Conservation (phyloP, 495 filamentous ascomycete species). For the Hypoxylon subgilvum region DNA sequence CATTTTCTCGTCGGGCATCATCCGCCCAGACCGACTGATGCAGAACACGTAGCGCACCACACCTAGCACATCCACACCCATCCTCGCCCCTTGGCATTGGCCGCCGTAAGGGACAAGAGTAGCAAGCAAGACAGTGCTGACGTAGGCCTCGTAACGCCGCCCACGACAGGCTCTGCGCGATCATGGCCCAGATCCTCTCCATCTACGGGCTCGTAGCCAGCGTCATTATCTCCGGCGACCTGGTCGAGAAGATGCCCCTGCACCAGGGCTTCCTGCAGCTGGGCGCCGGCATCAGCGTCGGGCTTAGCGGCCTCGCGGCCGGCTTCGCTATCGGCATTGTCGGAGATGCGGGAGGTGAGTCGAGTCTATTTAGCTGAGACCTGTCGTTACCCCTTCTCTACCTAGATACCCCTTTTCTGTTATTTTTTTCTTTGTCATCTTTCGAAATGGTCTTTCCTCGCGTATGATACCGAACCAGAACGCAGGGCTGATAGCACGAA, state of each 20-base stretch:
- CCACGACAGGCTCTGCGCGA: constrained; percentile 64
- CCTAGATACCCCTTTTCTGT: too few relatives aligned
- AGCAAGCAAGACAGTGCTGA: too few relatives aligned
- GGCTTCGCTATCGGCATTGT: constrained; percentile 94
- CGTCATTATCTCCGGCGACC: constrained; percentile 54
- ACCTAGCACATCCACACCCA: background rate
- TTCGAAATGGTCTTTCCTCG: background rate
- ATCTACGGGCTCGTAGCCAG: constrained; percentile 59
- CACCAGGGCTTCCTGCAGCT: constrained; percentile 56
- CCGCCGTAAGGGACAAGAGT: too few relatives aligned
- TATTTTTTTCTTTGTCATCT: background rate
- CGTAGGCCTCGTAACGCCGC: constrained; percentile 45
- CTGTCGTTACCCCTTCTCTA: too few relatives aligned
- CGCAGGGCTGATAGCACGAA: background rate
- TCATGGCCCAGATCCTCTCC: constrained; percentile 83
- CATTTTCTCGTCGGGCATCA: constrained; percentile 67
- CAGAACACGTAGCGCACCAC: constrained; percentile 57
- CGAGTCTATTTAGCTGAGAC: too few relatives aligned
- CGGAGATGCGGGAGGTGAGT: constrained; percentile 73
- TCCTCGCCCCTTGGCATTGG: constrained; percentile 37
- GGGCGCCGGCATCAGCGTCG: constrained; percentile 54
- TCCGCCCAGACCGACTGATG: constrained; percentile 81
- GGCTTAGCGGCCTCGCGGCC: constrained; percentile 68
- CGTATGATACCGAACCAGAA: too few relatives aligned
- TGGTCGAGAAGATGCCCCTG: constrained; percentile 54